Evolutionary conservation across 768 basidiomycete genomes (phyloP).

Genomic region (Suillus subluteus): DNA sequence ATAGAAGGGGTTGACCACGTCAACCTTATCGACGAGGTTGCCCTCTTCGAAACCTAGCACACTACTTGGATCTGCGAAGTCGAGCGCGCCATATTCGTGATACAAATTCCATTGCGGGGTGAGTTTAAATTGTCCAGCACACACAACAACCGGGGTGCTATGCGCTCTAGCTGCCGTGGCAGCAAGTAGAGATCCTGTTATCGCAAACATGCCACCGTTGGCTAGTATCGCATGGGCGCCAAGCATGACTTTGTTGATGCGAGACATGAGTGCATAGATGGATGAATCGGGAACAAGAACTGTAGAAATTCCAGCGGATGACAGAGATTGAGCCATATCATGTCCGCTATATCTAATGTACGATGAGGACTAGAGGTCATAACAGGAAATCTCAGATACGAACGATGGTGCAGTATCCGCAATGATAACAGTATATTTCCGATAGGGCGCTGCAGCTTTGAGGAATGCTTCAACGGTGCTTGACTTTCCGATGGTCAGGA

Average conservation of each 20-base stretch:
- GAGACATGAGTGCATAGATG: conserved; percentile 93
- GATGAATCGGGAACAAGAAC: conserved; percentile 97
- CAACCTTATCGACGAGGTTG: conserved; percentile 80
- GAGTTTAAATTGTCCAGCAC: conserved; percentile 95
- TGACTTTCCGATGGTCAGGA: conserved; percentile 92
- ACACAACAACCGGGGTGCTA: conserved; percentile 90
- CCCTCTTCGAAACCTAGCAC: conserved; percentile 78
- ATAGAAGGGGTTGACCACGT: conserved; percentile 94
- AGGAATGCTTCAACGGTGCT: conserved; percentile 93
- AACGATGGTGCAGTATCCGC: conserved; percentile 95
- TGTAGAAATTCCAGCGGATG: conserved; percentile 83
- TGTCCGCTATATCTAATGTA: conserved; percentile 76
- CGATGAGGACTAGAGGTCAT: conserved; percentile 11
- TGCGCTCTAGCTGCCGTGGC: conserved; percentile 89
- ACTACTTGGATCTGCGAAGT: conserved; percentile 73
- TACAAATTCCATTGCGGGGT: conserved; percentile 91
- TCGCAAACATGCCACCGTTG: conserved; percentile 94
- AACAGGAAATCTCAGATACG: conserved; percentile 33
- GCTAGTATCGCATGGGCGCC: conserved; percentile 96
- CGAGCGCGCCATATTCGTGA: conserved; percentile 83
- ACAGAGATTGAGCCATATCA: conserved; percentile 81
- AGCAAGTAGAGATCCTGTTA: conserved; percentile 82
- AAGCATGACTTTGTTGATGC: conserved; percentile 95
- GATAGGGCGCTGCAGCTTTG: conserved; percentile 84
- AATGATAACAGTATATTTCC: conserved; percentile 95